Conservation (phyloP, 2,329 filamentous ascomycete genomes). For the Calonectria crousiana region DNA sequence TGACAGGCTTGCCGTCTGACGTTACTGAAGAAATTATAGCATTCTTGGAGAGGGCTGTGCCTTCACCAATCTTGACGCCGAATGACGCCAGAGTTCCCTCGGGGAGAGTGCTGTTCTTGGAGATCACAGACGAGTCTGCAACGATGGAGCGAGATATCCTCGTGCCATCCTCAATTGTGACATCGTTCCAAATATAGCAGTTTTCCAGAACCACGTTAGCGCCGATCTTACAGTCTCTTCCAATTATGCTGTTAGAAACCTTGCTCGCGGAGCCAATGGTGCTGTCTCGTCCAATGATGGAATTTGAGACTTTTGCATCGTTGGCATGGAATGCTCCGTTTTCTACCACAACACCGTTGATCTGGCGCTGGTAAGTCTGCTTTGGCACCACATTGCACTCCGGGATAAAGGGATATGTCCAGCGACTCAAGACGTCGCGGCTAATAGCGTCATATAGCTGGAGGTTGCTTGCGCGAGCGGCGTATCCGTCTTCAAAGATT, state of each 20-base stretch:
- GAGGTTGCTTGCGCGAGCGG: slow-evolving; percentile 86
- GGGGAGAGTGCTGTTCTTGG: slow-evolving; percentile 76
- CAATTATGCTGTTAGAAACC: slow-evolving; percentile 83
- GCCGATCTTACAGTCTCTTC: slow-evolving; percentile 87
- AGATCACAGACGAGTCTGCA: slow-evolving; percentile 78
- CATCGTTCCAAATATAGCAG: slow-evolving; percentile 90
- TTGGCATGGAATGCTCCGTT: slow-evolving; percentile 79
- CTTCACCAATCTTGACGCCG: slow-evolving; percentile 78
- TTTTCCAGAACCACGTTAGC: slow-evolving; percentile 83
- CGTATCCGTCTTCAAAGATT: slow-evolving; percentile 85
- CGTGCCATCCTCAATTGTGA: slow-evolving; percentile 80
- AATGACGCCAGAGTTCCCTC: slow-evolving; percentile 84
- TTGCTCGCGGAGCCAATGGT: slow-evolving; percentile 78
- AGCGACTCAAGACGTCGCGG: slow-evolving; percentile 86
- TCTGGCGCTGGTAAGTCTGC: slow-evolving; percentile 80
- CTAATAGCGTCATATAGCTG: slow-evolving; percentile 91
- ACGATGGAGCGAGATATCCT: slow-evolving; percentile 80
- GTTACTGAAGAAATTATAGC: slow-evolving; percentile 52
- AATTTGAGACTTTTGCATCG: slow-evolving; percentile 77
- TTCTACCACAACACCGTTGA: slow-evolving; percentile 82
- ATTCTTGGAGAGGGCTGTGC: slow-evolving; percentile 57
- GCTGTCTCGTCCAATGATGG: slow-evolving; percentile 82
- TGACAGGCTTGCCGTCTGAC: slow-evolving; percentile 51
- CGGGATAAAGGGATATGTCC: slow-evolving; percentile 90
- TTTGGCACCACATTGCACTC: slow-evolving; percentile 86